Evolutionary conservation across 2,329 filamentous ascomycete genomes (phyloP).

Genomic region (Meredithiella fracta): DNA sequence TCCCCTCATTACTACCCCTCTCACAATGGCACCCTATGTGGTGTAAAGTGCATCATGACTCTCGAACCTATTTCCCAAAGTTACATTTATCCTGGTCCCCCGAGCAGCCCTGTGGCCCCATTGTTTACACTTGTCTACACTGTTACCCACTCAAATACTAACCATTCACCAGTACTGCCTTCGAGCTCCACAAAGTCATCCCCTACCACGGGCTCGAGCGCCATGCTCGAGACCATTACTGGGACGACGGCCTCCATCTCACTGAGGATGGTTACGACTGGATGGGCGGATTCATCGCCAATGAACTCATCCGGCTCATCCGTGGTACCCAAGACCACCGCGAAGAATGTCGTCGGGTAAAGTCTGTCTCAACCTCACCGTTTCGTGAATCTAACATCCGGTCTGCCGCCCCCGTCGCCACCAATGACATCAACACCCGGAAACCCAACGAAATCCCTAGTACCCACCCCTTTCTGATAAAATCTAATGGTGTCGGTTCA

Average conservation of each 20-base stretch:
- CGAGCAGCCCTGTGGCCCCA: background rate
- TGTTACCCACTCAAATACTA: background rate
- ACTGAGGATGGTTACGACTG: constrained; percentile 42
- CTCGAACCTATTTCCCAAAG: background rate
- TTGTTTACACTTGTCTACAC: background rate
- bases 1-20: background rate
- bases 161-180: constrained; percentile 29
- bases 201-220: constrained; percentile 35
- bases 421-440: constrained; percentile 14
- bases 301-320: constrained; percentile 33
- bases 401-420: constrained; percentile 5
- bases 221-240: constrained; percentile 32
- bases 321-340: constrained; percentile 5
- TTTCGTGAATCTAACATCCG: constrained; percentile 1
- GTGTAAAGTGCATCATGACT: too few species aligned
- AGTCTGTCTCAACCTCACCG: constrained; percentile 4
- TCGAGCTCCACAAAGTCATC: constrained; percentile 38
- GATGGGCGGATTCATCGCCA: constrained; percentile 42
- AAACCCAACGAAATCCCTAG: constrained; percentile 8
- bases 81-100: background rate
- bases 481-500: background rate
- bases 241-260: constrained; percentile 46
- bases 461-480: background rate
- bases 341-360: constrained; percentile 13
- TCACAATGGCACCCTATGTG: background rate